A percentile compares a stretch with the other conserved stretches of the same genome.
Evolutionary conservation across 2,329 filamentous ascomycete genomes (phyloP).

Genomic region (Aurifilum marmelostoma): DNA sequence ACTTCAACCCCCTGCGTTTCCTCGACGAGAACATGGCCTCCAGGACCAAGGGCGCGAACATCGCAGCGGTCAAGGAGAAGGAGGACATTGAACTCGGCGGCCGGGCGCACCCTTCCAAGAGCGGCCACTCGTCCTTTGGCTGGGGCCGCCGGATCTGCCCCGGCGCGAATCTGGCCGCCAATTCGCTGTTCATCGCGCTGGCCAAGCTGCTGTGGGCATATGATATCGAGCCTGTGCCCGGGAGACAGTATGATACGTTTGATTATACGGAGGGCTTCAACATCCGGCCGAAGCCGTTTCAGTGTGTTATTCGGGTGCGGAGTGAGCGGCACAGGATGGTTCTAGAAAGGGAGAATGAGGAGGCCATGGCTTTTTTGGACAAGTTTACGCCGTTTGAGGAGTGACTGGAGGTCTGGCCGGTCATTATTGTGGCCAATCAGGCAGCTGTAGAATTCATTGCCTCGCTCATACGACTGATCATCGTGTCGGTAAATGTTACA

Average conservation of each 20-base stretch:
- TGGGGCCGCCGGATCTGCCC: slow-evolving; percentile 47
- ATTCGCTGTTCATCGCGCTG: slow-evolving; percentile 36
- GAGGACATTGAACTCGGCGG: slow-evolving; percentile 19
- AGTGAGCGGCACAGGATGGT: slow-evolving; percentile 30
- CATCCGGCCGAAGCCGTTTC: slow-evolving; percentile 32
- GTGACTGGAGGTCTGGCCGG: slow-evolving; percentile 3
- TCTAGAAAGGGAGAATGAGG: slow-evolving; percentile 27
- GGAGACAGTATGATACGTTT: slow-evolving; percentile 30
- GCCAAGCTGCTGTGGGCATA: slow-evolving; percentile 52
- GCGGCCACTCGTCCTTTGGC: slow-evolving; percentile 49
- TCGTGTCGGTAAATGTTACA: too few relatives aligned
- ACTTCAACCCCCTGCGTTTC: slow-evolving; percentile 32
- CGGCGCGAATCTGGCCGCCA: slow-evolving; percentile 31
- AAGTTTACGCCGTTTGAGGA: slow-evolving; percentile 32
- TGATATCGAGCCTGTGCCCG: slow-evolving; percentile 33
- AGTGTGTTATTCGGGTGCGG: slow-evolving; percentile 29
- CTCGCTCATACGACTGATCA: too few relatives aligned
- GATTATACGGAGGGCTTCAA: slow-evolving; percentile 34
- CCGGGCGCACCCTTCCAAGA: slow-evolving; percentile 29
- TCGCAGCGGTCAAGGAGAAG: not conserved
- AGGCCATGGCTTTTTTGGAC: slow-evolving; percentile 28
- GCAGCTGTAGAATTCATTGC: too few relatives aligned
- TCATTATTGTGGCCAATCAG: not conserved
- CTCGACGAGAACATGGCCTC: slow-evolving; percentile 27
- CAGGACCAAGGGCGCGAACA: slow-evolving; percentile 12